Evolutionary conservation across 2,329 filamentous ascomycete species (phyloP).

Genomic region (Stachybotrys chlorohalonatus): DNA sequence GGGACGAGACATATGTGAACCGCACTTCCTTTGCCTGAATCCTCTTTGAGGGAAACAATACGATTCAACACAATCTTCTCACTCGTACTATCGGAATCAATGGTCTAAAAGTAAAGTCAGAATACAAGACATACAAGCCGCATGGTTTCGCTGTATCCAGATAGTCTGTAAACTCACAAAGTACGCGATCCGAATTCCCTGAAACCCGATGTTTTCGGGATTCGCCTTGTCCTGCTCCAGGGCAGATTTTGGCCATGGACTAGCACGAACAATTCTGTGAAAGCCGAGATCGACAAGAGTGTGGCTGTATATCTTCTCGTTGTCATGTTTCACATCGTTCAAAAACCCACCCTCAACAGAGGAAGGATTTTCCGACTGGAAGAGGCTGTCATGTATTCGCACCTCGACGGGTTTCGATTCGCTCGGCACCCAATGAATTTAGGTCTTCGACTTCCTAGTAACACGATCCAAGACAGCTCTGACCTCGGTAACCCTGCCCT

Average conservation of each 20-base stretch:
- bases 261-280: slow-evolving; percentile 60
- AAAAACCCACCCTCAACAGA: slow-evolving; percentile 72
- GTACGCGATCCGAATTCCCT: slow-evolving; percentile 82
- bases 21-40: background rate
- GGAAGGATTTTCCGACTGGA: slow-evolving; percentile 78
- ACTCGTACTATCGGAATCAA: background rate
- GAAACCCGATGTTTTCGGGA: slow-evolving; percentile 75
- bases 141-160: background rate
- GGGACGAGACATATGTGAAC: background rate
- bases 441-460: slow-evolving; percentile 68
- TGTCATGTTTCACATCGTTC: slow-evolving; percentile 74
- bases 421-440: slow-evolving; percentile 80
- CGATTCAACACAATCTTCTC: background rate
- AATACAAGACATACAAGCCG: background rate
- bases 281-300: slow-evolving; percentile 80
- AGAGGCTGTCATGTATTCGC: slow-evolving; percentile 72
- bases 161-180: slow-evolving; percentile 43
- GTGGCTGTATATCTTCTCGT: slow-evolving; percentile 65
- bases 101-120: background rate
- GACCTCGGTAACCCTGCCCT: slow-evolving; percentile 58
- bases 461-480: slow-evolving; percentile 58
- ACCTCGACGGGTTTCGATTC: slow-evolving; percentile 62
- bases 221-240: slow-evolving; percentile 58
- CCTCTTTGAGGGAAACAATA: slow-evolving; percentile 1
- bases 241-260: slow-evolving; percentile 74